These are phyloP conservation scores for Melastoma malabathricum DNA, from an alignment of 345 rosid species.

Conservation along the genomic window DNA sequence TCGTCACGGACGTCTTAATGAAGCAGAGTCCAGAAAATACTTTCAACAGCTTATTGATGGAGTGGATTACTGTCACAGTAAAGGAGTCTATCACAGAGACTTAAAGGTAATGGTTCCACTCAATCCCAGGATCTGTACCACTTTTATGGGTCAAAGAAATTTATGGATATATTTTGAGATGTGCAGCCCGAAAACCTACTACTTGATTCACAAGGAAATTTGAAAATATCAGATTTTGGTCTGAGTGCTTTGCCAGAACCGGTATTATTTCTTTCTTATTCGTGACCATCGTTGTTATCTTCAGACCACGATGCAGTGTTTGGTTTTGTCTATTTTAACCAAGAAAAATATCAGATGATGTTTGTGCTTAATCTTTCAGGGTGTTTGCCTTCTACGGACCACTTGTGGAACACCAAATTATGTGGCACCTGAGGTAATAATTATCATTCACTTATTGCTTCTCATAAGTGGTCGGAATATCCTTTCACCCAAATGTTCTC, in stretches of 20 bases:
- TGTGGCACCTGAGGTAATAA: conserved; percentile 90
- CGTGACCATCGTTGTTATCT: too few relatives aligned
- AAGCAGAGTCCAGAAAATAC: conserved; percentile 75
- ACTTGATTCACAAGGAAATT: conserved; percentile 82
- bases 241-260: conserved; percentile 79
- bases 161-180: conserved; percentile 11
- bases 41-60: conserved; percentile 98
- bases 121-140: neutral
- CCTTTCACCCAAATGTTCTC: neutral
- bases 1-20: conserved; percentile 76
- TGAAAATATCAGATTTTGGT: conserved; percentile 93
- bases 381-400: conserved; percentile 72
- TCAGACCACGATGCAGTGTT: too few relatives aligned
- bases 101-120: conserved; percentile 42
- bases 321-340: too few relatives aligned
- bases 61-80: conserved; percentile 86
- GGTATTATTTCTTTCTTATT: conserved; percentile 24
- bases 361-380: conserved; percentile 21
- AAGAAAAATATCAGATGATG: too few relatives aligned
- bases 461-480: too few relatives aligned
- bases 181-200: conserved; percentile 90
- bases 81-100: conserved; percentile 93
- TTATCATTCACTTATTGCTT: neutral
- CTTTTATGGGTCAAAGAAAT: neutral
- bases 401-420: conserved; percentile 97